Conservation (phyloP, 805 yeast species). For the Cyberlindnera mycetangii region DNA sequence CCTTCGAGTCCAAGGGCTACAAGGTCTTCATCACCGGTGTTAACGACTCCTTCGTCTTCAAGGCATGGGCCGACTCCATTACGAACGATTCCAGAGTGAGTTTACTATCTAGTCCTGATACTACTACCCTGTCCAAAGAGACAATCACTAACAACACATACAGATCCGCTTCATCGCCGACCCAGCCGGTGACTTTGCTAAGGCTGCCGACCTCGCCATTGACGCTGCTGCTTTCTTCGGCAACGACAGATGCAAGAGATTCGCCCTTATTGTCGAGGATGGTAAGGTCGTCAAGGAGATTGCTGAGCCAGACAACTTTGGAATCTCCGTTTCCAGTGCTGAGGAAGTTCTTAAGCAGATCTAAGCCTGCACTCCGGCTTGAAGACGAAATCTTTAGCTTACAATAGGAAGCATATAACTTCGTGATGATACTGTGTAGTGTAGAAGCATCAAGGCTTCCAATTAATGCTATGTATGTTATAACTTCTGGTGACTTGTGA, state of each 20-base stretch:
- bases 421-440: no score
- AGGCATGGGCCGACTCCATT: constrained; percentile 63
- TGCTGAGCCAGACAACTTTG: constrained; percentile 78
- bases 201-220: constrained; percentile 60
- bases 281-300: constrained; percentile 66
- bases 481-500: background rate
- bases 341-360: constrained; percentile 34
- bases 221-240: constrained; percentile 82
- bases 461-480: no score
- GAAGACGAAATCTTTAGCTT: no score
- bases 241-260: constrained; percentile 68
- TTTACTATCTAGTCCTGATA: background rate
- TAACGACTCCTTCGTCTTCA: constrained; percentile 82
- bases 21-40: constrained; percentile 69
- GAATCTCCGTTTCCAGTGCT: constrained; percentile 51
- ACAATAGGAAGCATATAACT: no score
- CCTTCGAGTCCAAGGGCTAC: constrained; percentile 66
- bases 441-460: no score
- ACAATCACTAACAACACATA: background rate
- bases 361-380: no score
- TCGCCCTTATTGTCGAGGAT: constrained; percentile 70
- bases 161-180: constrained; percentile 67
- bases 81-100: constrained; percentile 22
- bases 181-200: constrained; percentile 70
- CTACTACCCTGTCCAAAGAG: background rate